These are phyloP conservation scores for Arachis stenosperma DNA, from an alignment of 306 rosid species.

Conservation along the genomic window DNA sequence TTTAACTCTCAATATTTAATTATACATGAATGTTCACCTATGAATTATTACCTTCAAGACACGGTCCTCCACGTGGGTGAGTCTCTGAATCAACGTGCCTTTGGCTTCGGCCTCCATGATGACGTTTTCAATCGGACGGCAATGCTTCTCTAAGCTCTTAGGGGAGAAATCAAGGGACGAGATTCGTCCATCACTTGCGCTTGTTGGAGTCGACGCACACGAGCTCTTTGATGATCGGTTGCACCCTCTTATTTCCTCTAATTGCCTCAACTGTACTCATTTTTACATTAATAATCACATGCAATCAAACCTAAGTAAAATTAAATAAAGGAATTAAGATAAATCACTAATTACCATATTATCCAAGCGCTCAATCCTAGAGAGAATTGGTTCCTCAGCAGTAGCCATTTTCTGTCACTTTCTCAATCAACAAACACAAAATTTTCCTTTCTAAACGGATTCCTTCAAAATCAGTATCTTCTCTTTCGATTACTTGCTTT, in stretches of 20 bases:
- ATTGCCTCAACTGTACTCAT: conserved; percentile 35
- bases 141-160: conserved; percentile 74
- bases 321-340: neutral
- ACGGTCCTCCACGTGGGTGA: conserved; percentile 68
- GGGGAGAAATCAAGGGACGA: conserved; percentile 62
- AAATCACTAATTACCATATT: conserved; percentile 48
- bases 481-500: neutral
- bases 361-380: conserved; percentile 73
- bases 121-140: conserved; percentile 79
- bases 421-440: conserved; percentile 43
- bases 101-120: conserved; percentile 63
- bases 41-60: conserved; percentile 58
- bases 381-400: conserved; percentile 62
- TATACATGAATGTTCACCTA: too few species aligned
- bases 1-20: too few species aligned
- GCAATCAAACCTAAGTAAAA: conserved; percentile 19
- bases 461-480: neutral
- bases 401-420: conserved; percentile 46
- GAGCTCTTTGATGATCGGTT: conserved; percentile 47
- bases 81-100: conserved; percentile 77
- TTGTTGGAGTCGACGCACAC: conserved; percentile 44
- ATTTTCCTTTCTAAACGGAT: neutral
- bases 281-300: neutral
- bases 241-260: conserved; percentile 50
- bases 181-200: conserved; percentile 43